A percentile compares a stretch with the other conserved stretches of the same genome.
Conservation (phyloP, 2,329 filamentous ascomycete genomes). For the Chrysosphaeria jannelii region DNA sequence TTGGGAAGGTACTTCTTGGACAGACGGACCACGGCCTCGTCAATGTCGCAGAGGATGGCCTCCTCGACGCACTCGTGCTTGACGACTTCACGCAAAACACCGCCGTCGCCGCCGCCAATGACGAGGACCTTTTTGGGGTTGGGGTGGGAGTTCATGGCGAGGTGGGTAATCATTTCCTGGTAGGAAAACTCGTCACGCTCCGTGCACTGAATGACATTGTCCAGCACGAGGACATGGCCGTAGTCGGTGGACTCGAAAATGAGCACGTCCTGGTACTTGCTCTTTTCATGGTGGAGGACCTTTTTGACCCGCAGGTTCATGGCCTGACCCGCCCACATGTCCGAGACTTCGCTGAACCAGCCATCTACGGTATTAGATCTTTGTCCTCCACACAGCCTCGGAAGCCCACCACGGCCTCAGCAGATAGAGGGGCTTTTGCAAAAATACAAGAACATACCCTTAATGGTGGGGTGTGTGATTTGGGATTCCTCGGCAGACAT, state of each 20-base stretch:
- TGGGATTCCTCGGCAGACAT: conserved; percentile 25
- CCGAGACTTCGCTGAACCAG: conserved; percentile 97
- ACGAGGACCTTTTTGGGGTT: conserved; percentile 96
- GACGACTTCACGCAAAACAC: conserved; percentile 91
- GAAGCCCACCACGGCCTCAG: not conserved
- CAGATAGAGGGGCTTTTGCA: not conserved
- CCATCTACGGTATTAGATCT: conserved; percentile 42
- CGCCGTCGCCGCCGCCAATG: conserved; percentile 90
- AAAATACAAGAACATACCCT: conserved; percentile 19
- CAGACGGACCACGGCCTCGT: conserved; percentile 93
- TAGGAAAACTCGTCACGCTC: conserved; percentile 98
- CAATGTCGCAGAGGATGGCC: conserved; percentile 91
- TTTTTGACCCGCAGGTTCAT: conserved; percentile 97
- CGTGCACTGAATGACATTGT: conserved; percentile 97
- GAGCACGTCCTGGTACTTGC: conserved; percentile 93
- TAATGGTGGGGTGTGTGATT: conserved; percentile 47
- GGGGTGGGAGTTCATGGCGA: conserved; percentile 95
- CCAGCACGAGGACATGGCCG: conserved; percentile 81
- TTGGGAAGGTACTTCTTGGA: conserved; percentile 92
- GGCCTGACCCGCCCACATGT: conserved; percentile 97
- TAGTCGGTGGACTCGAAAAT: conserved; percentile 97
- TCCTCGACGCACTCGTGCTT: conserved; percentile 96
- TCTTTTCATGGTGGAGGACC: conserved; percentile 96
- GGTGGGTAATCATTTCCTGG: conserved; percentile 99
- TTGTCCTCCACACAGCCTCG: not conserved